phyloP scores from a whole-genome alignment of 2,329 filamentous ascomycete species.

The Monosporascus ibericus region DNA sequence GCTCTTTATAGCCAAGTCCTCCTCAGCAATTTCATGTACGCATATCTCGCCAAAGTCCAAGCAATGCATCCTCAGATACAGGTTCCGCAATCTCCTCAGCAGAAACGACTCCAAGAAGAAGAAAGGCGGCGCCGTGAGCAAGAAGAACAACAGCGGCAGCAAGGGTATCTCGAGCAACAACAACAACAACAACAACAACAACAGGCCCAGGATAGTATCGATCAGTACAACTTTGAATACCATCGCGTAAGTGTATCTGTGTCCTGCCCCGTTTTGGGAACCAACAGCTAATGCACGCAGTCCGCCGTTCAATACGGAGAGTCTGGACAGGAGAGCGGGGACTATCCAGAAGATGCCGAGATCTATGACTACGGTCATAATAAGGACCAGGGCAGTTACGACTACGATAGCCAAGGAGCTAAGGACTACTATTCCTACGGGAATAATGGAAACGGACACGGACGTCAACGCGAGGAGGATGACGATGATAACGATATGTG shows the following conservation, averaged over 20 bases:
- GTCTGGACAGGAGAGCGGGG: conserved; percentile 34
- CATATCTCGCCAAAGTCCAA: conserved; percentile 95
- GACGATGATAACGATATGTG: conserved; percentile 6
- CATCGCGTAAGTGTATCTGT: conserved; percentile 37
- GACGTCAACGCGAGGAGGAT: conserved; percentile 18
- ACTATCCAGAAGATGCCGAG: conserved; percentile 47
- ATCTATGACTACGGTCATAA: conserved; percentile 48
- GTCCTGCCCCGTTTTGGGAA: neutral
- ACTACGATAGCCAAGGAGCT: conserved; percentile 25
- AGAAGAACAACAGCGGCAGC: conserved; percentile 31
- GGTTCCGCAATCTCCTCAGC: conserved; percentile 76
- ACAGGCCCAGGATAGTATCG: conserved; percentile 35
- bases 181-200: conserved; percentile 27
- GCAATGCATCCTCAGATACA: conserved; percentile 97
- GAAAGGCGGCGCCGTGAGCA: conserved; percentile 41
- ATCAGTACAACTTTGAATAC: conserved; percentile 49
- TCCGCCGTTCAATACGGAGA: conserved; percentile 42
- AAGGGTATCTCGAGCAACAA: conserved; percentile 39
- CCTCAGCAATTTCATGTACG: conserved; percentile 99
- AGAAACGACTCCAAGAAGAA: conserved; percentile 52
- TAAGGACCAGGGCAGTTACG: conserved; percentile 34
- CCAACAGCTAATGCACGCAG: conserved; percentile 21
- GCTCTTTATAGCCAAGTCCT: conserved; percentile 91
- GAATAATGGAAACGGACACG: conserved; percentile 28
- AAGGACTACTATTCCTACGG: conserved; percentile 27